A percentile compares a stretch with the other conserved stretches of the same genome.
phyloP scores from a whole-genome alignment of 768 basidiomycete genomes.

The Chlorophyllum brunneum region DNA sequence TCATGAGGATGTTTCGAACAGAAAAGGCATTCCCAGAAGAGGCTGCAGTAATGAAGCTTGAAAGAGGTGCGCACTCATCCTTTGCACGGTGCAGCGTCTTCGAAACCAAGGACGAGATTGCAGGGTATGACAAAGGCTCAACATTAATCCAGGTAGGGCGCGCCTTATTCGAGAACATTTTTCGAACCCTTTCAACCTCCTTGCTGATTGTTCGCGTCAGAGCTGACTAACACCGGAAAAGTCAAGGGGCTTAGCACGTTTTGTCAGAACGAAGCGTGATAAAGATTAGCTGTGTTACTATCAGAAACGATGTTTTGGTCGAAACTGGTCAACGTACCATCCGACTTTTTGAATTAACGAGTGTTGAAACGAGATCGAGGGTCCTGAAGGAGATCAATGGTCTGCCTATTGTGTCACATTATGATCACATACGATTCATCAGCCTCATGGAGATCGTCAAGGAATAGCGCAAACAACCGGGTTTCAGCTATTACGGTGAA shows the following conservation, averaged over 20 bases:
- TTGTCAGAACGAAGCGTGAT: constrained; percentile 58
- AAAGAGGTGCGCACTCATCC: constrained; percentile 51
- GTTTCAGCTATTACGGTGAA: constrained; percentile 68
- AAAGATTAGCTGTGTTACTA: constrained; percentile 49
- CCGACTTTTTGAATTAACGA: constrained; percentile 61
- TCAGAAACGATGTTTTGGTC: background rate
- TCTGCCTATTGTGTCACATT: background rate
- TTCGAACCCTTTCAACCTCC: constrained; percentile 47
- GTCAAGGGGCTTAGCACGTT: constrained; percentile 27
- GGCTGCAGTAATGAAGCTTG: constrained; percentile 49
- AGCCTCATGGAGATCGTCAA: constrained; percentile 74
- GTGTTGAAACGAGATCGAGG: constrained; percentile 59
- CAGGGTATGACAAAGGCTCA: constrained; percentile 54
- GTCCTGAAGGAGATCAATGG: constrained; percentile 38
- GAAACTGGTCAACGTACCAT: constrained; percentile 39
- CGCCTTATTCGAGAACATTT: constrained; percentile 55
- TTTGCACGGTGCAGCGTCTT: constrained; percentile 57
- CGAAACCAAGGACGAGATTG: constrained; percentile 56
- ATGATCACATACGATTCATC: constrained; percentile 51
- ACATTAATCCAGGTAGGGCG: constrained; percentile 65
- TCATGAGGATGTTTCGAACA: constrained; percentile 58
- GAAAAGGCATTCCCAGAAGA: constrained; percentile 73
- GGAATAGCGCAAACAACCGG: constrained; percentile 63
- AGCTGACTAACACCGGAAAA: background rate
- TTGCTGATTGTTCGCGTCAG: constrained; percentile 23